Percentiles rank a stretch among this genome's conserved stretches.
Evolutionary conservation across 495 filamentous ascomycete species (phyloP).

Genomic region (Delitschia confertaspora): DNA sequence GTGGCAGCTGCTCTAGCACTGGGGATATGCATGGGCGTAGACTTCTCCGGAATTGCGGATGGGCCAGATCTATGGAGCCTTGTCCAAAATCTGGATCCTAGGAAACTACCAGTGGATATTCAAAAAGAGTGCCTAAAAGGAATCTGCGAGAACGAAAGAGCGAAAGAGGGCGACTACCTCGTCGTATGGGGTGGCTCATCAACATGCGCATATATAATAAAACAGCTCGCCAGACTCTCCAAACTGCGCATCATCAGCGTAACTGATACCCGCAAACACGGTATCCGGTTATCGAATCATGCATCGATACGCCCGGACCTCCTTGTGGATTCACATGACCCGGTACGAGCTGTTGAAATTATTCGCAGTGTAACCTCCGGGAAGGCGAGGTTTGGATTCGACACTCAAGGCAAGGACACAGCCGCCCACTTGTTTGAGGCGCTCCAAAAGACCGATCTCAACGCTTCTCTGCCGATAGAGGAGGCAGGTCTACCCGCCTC

Average conservation of each 20-base stretch:
- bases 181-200: conserved; percentile 62
- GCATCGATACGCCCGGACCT: conserved; percentile 41
- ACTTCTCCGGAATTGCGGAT: conserved; percentile 38
- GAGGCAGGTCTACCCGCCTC: too few species aligned
- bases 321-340: conserved; percentile 53
- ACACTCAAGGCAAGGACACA: conserved; percentile 52
- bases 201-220: conserved; percentile 49
- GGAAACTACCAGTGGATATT: conserved; percentile 26
- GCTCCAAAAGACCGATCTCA: conserved; percentile 31
- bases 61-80: conserved; percentile 48
- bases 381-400: conserved; percentile 52
- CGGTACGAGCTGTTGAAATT: conserved; percentile 50
- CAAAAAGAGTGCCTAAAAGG: conserved; percentile 34
- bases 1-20: conserved; percentile 47
- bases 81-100: conserved; percentile 33
- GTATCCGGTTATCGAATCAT: conserved; percentile 39
- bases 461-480: too few species aligned
- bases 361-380: conserved; percentile 45
- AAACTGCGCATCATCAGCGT: conserved; percentile 51
- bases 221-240: conserved; percentile 53
- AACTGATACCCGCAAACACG: conserved; percentile 54
- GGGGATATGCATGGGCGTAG: conserved; percentile 53
- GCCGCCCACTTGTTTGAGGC: conserved; percentile 44
- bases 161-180: conserved; percentile 49
- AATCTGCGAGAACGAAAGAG: conserved; percentile 37